Base-by-base conservation (phyloP, 306 rosid genomes). In the Prunus padus region DNA sequence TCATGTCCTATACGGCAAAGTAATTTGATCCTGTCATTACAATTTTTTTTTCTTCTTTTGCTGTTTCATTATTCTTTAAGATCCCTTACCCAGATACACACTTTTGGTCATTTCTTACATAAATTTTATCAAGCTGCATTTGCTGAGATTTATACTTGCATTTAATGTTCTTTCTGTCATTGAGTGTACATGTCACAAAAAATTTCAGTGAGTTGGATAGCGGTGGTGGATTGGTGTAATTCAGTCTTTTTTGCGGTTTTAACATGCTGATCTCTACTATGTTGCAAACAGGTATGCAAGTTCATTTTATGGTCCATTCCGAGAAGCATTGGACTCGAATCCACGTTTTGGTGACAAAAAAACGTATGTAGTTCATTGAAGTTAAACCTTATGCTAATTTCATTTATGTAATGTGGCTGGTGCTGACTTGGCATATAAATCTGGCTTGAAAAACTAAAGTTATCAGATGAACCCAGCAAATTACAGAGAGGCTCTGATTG, bases 381-480 rank as follows among this genome's bases (percentile, higher is more conserved):
- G 57, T 65, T 40, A 20, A 62, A 78, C 42, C 49, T 72, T 12
- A 72, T 61, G 51, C n/a, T 56, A 57, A 44, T 11, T 47, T 45
- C n/a, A 19, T 51, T 49, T 30, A 45, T 56, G 40, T 60, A 44
- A 55, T 72, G 33, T 3, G 40, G 26, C 59, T 55, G 69, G 28
- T 82, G 74, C 83, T 76, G 80, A 79, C 60, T 85, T 85, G 55
- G 73, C 54, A 61, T 78, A 59, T 76, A 69, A 72, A 79, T 50
- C 55, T 72, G 79, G 70, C 25, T 84, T 84, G 81, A 45, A 67
- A 73, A 77, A 86, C 67, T 54, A 70, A 80, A 92, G 99, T 81
- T 95, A 95, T 80, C 99, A 95, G 90, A 95, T 95, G 97, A 83
- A 92, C 77, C 97, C 99, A 4, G 97, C 99, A 76, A 95, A 95